Evolutionary conservation across 1,284 basidiomycete genomes (phyloP).

Genomic region (Takashimella tepidaria): DNA sequence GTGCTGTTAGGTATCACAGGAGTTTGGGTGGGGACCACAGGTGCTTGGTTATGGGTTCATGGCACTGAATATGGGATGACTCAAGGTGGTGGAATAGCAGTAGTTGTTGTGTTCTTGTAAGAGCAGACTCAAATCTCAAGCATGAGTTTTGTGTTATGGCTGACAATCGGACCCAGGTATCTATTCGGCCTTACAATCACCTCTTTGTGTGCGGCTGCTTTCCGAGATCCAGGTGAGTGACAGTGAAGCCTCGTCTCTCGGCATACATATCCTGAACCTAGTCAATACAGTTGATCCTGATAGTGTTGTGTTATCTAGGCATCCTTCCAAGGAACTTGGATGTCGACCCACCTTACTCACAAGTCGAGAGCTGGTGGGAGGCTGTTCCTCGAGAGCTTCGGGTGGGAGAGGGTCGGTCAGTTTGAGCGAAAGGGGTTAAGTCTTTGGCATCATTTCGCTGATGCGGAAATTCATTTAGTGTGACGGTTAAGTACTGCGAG

Average conservation of each 20-base stretch:
- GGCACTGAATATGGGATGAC: constrained; percentile 66
- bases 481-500: constrained; percentile 82
- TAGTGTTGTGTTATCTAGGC: constrained; percentile 39
- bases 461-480: constrained; percentile 55
- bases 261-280: no score
- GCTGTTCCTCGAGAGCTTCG: constrained; percentile 75
- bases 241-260: no score
- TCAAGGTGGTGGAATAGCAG: constrained; percentile 69
- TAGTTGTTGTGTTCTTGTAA: constrained; percentile 59
- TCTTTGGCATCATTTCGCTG: constrained; percentile 6
- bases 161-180: constrained; percentile 21
- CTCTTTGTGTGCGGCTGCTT: constrained; percentile 54
- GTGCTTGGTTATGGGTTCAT: constrained; percentile 78
- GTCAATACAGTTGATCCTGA: no score
- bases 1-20: constrained; percentile 64
- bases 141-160: not conserved
- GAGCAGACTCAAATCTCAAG: constrained; percentile 49
- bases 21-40: constrained; percentile 76
- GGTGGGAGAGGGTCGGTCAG: constrained; percentile 71
- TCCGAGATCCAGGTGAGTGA: constrained; percentile 77
- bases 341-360: constrained; percentile 66
- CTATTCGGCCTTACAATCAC: constrained; percentile 33
- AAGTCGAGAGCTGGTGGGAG: constrained; percentile 56
- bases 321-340: constrained; percentile 82
- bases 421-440: constrained; percentile 16